These are phyloP conservation scores for Xylariales sp. DNA, from an alignment of 2,329 filamentous ascomycete species.

Conservation along the genomic window DNA sequence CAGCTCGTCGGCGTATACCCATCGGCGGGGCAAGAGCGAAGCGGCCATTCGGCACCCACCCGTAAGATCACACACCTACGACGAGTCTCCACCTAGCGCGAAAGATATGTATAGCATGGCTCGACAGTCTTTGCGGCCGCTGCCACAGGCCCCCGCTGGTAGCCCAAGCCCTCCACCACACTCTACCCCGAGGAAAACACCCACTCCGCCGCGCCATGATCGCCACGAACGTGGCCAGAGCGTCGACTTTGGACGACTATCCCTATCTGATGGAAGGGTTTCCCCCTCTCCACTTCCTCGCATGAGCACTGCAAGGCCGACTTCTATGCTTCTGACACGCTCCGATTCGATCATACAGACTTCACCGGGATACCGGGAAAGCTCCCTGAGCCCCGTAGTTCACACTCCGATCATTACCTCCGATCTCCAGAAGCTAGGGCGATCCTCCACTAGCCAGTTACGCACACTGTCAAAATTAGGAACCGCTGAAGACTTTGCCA, in stretches of 20 bases:
- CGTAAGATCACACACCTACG: slow-evolving; percentile 40
- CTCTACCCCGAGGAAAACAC: slow-evolving; percentile 19
- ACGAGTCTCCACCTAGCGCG: slow-evolving; percentile 40
- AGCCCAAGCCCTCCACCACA: slow-evolving; percentile 31
- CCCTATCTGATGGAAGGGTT: slow-evolving; percentile 35
- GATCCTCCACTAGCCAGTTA: slow-evolving; percentile 85
- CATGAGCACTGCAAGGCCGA: slow-evolving; percentile 39
- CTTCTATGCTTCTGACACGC: slow-evolving; percentile 56
- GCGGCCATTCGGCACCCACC: slow-evolving; percentile 48
- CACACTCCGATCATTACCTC: slow-evolving; percentile 55
- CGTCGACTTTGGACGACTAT: slow-evolving; percentile 7
- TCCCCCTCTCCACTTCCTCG: slow-evolving; percentile 21
- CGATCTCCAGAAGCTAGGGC: slow-evolving; percentile 77
- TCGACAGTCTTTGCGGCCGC: slow-evolving; percentile 72
- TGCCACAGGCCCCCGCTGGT: slow-evolving; percentile 65
- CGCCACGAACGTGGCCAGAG: slow-evolving; percentile 52
- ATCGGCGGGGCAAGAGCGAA: slow-evolving; percentile 76
- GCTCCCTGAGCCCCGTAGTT: slow-evolving; percentile 27
- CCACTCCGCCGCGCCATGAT: slow-evolving; percentile 29
- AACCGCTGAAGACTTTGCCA: slow-evolving; percentile 73
- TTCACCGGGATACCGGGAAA: slow-evolving; percentile 25
- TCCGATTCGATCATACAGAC: slow-evolving; percentile 45
- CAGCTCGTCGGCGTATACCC: slow-evolving; percentile 38
- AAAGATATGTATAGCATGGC: slow-evolving; percentile 66
- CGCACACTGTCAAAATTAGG: slow-evolving; percentile 79